A percentile compares a stretch with the other conserved stretches of the same genome.
phyloP scores from a whole-genome alignment of 2,329 filamentous ascomycete species.

The Zalaria obscura region DNA sequence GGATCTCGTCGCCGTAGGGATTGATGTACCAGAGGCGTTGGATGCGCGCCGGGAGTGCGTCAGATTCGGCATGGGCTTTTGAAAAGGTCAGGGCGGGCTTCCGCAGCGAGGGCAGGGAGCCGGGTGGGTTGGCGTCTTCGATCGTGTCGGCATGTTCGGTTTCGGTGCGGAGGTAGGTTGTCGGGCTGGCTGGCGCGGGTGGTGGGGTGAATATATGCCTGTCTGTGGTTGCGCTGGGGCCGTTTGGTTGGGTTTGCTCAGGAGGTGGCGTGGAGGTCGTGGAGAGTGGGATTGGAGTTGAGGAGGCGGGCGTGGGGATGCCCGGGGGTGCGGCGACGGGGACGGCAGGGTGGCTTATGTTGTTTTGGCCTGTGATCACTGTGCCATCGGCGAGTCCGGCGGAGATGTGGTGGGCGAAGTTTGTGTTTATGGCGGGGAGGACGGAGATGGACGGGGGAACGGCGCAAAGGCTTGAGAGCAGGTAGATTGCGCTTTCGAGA shows the following conservation, averaged over 20 bases:
- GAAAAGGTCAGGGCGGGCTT: conserved; percentile 71
- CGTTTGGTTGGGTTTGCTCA: no score
- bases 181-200: conserved; percentile 1
- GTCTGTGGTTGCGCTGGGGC: no score
- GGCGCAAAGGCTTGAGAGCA: conserved; percentile 75
- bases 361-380: conserved; percentile 79
- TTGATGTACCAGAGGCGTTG: conserved; percentile 92
- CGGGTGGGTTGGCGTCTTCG: conserved; percentile 70
- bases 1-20: conserved; percentile 93
- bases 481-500: conserved; percentile 84
- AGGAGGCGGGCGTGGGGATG: conserved; percentile 1
- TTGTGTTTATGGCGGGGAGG: conserved; percentile 83
- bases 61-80: conserved; percentile 61
- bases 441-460: conserved; percentile 65
- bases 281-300: conserved; percentile 1
- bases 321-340: no score
- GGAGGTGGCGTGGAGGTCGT: no score
- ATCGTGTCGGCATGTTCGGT: conserved; percentile 47
- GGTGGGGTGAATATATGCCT: no score
- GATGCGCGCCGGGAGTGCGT: conserved; percentile 65
- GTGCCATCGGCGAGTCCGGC: conserved; percentile 64
- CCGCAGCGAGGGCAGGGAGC: conserved; percentile 65
- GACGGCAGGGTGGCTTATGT: conserved; percentile 53
- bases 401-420: conserved; percentile 89
- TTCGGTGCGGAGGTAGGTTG: conserved; percentile 15